Percentiles rank a stretch among this genome's conserved stretches.
These are phyloP conservation scores for Pseudoscleropodium purum DNA, from an alignment of 225 moss, liverwort and hornwort genomes.

Conservation along the genomic window DNA sequence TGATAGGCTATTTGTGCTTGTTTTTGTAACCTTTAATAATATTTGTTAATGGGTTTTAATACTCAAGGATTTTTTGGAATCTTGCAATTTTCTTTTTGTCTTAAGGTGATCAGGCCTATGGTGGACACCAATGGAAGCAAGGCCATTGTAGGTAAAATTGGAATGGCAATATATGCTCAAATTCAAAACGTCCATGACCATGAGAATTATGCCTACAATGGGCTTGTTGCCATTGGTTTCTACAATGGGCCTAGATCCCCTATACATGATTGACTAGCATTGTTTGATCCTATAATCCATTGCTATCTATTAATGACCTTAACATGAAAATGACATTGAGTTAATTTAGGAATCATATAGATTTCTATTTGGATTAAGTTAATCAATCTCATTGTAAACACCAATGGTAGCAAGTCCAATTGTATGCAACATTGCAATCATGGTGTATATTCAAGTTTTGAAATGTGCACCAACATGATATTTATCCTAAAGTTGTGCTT, in stretches of 20 bases:
- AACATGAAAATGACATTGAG: neutral
- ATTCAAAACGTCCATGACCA: neutral
- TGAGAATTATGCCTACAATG: neutral
- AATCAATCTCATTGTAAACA: fast-evolving
- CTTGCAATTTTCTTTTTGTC: neutral
- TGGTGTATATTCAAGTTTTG: neutral
- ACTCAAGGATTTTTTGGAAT: neutral
- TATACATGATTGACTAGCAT: neutral
- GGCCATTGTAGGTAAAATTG: neutral
- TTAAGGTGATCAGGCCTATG: fast-evolving
- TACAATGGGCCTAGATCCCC: fast-evolving
- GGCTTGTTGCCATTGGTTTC: neutral
- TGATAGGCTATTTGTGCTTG: neutral
- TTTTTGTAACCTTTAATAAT: neutral
- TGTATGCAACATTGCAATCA: neutral
- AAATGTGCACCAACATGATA: neutral
- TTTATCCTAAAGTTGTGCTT: neutral
- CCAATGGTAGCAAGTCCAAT: neutral
- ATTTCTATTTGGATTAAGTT: neutral
- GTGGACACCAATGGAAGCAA: neutral
- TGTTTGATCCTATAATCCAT: too few relatives aligned
- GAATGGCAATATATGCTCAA: neutral
- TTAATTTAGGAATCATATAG: neutral
- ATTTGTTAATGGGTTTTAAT: neutral
- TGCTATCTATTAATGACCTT: neutral